Evolutionary conservation across 768 basidiomycete genomes (phyloP), one percentile per base, ranked within the genome.

Genomic region (Strobilomyces echinocephalus): DNA sequence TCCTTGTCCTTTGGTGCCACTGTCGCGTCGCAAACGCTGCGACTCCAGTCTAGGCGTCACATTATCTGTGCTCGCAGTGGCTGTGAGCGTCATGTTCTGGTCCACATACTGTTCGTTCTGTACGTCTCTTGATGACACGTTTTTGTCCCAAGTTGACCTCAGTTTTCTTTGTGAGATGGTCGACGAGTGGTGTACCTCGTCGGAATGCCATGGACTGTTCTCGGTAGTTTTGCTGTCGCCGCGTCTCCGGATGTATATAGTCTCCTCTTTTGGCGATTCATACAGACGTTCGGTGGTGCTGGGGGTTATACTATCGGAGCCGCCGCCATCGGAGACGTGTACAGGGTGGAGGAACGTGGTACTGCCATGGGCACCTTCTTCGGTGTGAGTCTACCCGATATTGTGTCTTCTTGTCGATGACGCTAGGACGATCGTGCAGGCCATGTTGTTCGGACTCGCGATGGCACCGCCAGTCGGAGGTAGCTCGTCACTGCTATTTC

Each of bases 281-380:
- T 88, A 0, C 87, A 90, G 63, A 82, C 82, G 0, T 73, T 85
- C 39, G 88, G 87, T 16, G 74, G 81, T 6, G 78, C 83, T 8
- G 78, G 79, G 11, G 81, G 75, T 3, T 62, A 74, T 64, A 79
- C 77, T n/a, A 74, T 79, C 49, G 88, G 77, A 15, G 75, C 76
- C 0, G 85, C 78, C 2, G 77, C 81, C 6, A 81, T 87, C 26
- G 82, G 81, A 0, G 85, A 87, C 60, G 83, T 88, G 3, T 87
- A 85, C 65, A 76, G 68, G 46, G 61, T 85, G 3, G 86, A 87
- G 50, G 80, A 86, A 56, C 71, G 84, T 26, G 76, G 83, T 9
- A 71, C 75, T 4, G 82, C 80, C 0, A 79, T 85, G 73, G 84
- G 83, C 0, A 65, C 81, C 1, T 84, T 81, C 63, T 74, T 81